phyloP scores from a whole-genome alignment of 1,284 basidiomycete species.

The Apiotrichum gracile region DNA sequence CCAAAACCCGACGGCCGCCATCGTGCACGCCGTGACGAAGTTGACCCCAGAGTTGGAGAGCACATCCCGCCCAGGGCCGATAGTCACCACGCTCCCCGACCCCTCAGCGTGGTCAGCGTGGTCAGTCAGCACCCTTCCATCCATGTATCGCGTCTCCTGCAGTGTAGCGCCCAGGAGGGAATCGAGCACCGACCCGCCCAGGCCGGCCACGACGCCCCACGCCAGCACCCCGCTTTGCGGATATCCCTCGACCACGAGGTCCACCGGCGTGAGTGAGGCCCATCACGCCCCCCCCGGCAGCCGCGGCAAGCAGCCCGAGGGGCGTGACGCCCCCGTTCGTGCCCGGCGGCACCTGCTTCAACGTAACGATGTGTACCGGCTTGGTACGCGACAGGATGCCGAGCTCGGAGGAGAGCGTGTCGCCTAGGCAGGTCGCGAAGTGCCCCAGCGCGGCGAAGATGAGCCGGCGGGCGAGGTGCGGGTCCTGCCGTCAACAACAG shows the following conservation, averaged over 20 bases:
- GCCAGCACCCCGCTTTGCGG: conserved; percentile 40
- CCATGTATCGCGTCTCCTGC: conserved; percentile 73
- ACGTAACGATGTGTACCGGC: conserved; percentile 70
- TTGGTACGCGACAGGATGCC: conserved; percentile 67
- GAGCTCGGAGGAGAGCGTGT: conserved; percentile 50
- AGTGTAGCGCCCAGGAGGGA: conserved; percentile 81
- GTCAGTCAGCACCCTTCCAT: conserved; percentile 64
- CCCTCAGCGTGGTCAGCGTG: conserved; percentile 32
- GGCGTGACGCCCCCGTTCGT: conserved; percentile 83
- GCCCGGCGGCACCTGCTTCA: conserved; percentile 69
- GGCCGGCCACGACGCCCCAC: conserved; percentile 62
- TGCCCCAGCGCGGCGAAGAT: conserved; percentile 16
- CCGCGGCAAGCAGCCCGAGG: conserved; percentile 67
- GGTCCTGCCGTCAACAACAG: conserved; percentile 23
- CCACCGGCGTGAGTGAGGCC: conserved; percentile 57
- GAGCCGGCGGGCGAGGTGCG: conserved; percentile 14
- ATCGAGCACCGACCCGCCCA: conserved; percentile 73
- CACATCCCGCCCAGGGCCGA: conserved; percentile 62
- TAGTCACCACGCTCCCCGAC: conserved; percentile 50
- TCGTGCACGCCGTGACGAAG: conserved; percentile 26
- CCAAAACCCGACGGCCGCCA: conserved; percentile 30
- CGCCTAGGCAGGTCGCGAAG: conserved; percentile 30
- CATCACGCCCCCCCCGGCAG: conserved; percentile 67
- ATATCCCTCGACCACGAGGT: conserved; percentile 59
- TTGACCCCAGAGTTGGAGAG: conserved; percentile 58